Evolutionary conservation across 2,329 filamentous ascomycete species (phyloP).

Genomic region (Trichoderma pleuroti): DNA sequence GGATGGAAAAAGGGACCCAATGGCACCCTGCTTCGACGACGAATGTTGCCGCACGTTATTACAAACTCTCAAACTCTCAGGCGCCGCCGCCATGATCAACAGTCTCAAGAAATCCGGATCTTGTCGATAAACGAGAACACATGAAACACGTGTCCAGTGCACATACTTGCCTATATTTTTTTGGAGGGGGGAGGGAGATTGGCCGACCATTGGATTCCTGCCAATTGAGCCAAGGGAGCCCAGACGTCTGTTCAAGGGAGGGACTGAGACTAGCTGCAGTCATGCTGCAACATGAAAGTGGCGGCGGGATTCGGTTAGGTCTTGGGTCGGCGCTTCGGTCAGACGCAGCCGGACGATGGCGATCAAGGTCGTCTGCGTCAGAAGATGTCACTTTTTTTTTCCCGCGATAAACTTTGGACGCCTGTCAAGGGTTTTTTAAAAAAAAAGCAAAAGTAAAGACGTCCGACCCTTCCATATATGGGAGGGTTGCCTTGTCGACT

Average conservation of each 20-base stretch:
- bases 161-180: background rate
- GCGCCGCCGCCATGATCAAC: background rate
- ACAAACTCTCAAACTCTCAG: background rate
- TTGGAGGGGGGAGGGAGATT: background rate
- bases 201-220: background rate
- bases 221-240: background rate
- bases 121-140: background rate
- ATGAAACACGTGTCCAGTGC: background rate
- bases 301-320: constrained; percentile 2
- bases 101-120: background rate
- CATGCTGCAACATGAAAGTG: constrained; percentile 2
- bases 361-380: background rate
- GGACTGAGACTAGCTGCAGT: constrained; percentile 1
- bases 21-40: background rate
- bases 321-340: background rate
- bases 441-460: background rate
- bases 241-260: background rate
- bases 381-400: background rate
- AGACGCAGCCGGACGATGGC: background rate
- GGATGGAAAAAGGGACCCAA: background rate
- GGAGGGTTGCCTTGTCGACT: background rate
- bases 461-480: background rate
- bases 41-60: background rate
- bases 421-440: background rate
- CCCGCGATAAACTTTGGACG: background rate